phyloP scores from a whole-genome alignment of 495 filamentous ascomycete genomes.

The Emericellopsis terricola region DNA sequence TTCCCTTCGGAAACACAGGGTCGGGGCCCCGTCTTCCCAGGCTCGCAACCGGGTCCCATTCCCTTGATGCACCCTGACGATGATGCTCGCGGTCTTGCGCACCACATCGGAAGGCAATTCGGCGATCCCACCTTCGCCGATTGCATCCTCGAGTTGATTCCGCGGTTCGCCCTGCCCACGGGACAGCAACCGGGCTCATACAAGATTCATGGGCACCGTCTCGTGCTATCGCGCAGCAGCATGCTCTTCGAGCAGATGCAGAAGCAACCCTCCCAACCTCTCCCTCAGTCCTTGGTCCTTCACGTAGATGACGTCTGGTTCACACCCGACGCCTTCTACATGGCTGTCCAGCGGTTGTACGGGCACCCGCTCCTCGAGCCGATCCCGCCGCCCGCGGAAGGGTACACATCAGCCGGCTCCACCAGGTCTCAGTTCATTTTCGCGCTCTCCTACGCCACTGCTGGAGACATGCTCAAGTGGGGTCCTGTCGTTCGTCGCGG shows the following conservation, averaged over 20 bases:
- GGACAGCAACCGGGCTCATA: constrained; percentile 6
- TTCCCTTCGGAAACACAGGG: background rate
- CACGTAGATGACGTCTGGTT: constrained; percentile 28
- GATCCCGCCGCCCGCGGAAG: constrained; percentile 4
- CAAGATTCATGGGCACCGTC: constrained; percentile 27
- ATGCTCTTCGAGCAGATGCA: constrained; percentile 18
- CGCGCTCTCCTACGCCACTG: constrained; percentile 32
- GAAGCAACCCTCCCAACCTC: constrained; percentile 5
- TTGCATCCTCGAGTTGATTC: constrained; percentile 28
- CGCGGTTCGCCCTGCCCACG: constrained; percentile 16
- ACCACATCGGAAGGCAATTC: constrained; percentile 19
- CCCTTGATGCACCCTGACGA: constrained; percentile 15
- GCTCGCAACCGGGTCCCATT: background rate
- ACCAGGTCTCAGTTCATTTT: constrained; percentile 24
- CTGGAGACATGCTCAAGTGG: constrained; percentile 29
- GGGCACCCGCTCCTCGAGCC: constrained; percentile 20
- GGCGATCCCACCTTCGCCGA: constrained; percentile 24
- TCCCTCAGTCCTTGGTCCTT: constrained; percentile 18
- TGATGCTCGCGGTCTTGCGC: constrained; percentile 14
- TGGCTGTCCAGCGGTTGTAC: constrained; percentile 29
- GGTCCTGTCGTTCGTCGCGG: constrained; percentile 22
- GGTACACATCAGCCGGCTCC: constrained; percentile 10
- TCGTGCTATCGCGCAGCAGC: constrained; percentile 32
- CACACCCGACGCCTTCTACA: constrained; percentile 27
- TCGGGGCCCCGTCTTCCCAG: background rate